Conservation (phyloP, 306 rosid species). For the Cotoneaster glaucophyllus region DNA sequence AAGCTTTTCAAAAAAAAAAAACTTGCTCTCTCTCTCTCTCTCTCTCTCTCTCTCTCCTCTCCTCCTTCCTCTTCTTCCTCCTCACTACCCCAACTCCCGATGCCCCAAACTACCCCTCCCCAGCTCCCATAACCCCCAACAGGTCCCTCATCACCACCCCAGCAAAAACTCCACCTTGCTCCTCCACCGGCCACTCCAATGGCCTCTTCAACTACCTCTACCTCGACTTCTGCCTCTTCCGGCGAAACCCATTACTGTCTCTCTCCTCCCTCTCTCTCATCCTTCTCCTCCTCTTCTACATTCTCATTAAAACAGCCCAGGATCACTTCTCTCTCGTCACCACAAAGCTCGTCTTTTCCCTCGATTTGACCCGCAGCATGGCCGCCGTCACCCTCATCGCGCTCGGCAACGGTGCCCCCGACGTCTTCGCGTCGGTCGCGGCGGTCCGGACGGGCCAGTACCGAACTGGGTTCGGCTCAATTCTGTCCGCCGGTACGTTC, state of each 20-base stretch:
- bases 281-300: slow-evolving; percentile 67
- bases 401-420: slow-evolving; percentile 92
- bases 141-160: slow-evolving; percentile 41
- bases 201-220: slow-evolving; percentile 54
- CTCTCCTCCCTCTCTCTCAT: slow-evolving; percentile 47
- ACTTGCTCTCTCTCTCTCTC: slow-evolving; percentile 25
- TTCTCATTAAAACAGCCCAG: slow-evolving; percentile 87
- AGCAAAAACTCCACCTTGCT: slow-evolving; percentile 11
- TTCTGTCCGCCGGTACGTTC: slow-evolving; percentile 86
- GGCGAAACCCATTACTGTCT: slow-evolving; percentile 26
- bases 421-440: slow-evolving; percentile 75
- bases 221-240: slow-evolving; percentile 41
- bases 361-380: slow-evolving; percentile 70
- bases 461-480: slow-evolving; percentile 85
- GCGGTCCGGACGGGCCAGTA: slow-evolving; percentile 76
- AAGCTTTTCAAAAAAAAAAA: too few relatives aligned
- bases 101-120: background rate
- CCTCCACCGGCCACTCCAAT: slow-evolving; percentile 26
- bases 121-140: slow-evolving; percentile 2
- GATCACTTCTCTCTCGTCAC: slow-evolving; percentile 77
- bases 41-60: slow-evolving; percentile 18
- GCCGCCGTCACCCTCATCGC: slow-evolving; percentile 88
- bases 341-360: slow-evolving; percentile 63
- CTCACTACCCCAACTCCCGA: slow-evolving; percentile 16
- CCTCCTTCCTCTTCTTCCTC: slow-evolving; percentile 36